These are phyloP conservation scores for Phylloporus sp. DNA, from an alignment of 1,284 basidiomycete species.

Conservation along the genomic window DNA sequence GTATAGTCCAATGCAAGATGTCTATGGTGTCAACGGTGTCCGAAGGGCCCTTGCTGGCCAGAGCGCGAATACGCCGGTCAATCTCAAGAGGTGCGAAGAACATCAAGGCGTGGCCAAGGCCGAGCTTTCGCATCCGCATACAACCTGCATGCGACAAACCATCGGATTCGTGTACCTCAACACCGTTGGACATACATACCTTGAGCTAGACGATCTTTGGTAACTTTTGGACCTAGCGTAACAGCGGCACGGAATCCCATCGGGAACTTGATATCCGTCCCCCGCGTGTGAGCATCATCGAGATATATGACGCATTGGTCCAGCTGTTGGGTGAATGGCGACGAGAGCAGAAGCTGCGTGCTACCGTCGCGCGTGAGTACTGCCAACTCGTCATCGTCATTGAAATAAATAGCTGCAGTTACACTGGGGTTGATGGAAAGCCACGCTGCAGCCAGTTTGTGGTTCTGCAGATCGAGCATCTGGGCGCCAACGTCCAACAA, in stretches of 20 bases:
- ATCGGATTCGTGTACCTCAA: not conserved
- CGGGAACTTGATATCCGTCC: not conserved
- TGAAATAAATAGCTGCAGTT: not conserved
- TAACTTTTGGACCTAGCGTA: not conserved
- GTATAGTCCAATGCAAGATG: constrained; percentile 46
- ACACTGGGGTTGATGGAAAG: constrained; percentile 32
- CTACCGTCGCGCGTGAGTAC: not conserved
- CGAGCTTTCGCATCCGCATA: not conserved
- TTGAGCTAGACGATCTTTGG: not conserved
- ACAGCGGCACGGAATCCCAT: not conserved
- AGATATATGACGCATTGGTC: not conserved
- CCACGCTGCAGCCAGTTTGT: constrained; percentile 46
- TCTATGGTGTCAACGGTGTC: constrained; percentile 35
- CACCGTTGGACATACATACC: not conserved
- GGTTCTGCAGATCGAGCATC: constrained; percentile 56
- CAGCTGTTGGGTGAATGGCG: not conserved
- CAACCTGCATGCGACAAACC: not conserved
- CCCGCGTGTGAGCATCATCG: not conserved
- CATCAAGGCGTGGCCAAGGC: not conserved
- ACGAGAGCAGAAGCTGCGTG: not conserved
- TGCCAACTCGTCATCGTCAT: not conserved
- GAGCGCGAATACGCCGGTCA: not conserved
- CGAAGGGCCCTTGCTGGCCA: not conserved
- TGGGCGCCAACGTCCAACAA: constrained; percentile 63
- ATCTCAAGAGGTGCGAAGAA: not conserved